phyloP scores from a whole-genome alignment of 495 filamentous ascomycete species.

The Amorphotheca resinae region DNA sequence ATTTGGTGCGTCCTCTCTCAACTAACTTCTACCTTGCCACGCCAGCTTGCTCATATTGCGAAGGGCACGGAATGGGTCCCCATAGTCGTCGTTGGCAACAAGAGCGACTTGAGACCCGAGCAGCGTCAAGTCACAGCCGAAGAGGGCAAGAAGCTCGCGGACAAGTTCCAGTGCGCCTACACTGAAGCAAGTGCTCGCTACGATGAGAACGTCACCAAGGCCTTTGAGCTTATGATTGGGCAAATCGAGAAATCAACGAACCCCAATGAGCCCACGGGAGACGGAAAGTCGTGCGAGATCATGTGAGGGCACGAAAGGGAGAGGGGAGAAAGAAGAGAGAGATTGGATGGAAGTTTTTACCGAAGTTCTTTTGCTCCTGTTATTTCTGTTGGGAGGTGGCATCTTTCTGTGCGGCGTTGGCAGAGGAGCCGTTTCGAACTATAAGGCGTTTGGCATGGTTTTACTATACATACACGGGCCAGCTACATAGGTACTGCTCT shows the following conservation, averaged over 20 bases:
- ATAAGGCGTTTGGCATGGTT: neutral
- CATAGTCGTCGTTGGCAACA: constrained; percentile 92
- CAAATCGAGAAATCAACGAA: constrained; percentile 94
- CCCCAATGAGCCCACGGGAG: constrained; percentile 65
- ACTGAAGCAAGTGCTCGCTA: constrained; percentile 91
- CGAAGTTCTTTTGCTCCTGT: neutral
- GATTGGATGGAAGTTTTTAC: constrained; percentile 2
- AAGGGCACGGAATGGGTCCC: constrained; percentile 89
- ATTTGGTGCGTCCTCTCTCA: constrained; percentile 50
- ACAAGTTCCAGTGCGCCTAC: constrained; percentile 83
- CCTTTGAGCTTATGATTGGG: constrained; percentile 89
- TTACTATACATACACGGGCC: neutral
- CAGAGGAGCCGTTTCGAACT: neutral
- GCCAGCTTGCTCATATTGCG: neutral
- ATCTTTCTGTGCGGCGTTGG: neutral
- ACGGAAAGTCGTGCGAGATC: constrained; percentile 61
- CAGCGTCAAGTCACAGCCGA: constrained; percentile 84
- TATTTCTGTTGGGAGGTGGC: constrained; percentile 6
- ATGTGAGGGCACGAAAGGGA: constrained; percentile 45
- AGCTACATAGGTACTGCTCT: too few species aligned
- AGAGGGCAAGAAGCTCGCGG: constrained; percentile 65
- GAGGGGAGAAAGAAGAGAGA: neutral
- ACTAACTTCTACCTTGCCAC: neutral
- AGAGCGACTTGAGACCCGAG: constrained; percentile 83
- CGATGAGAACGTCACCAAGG: constrained; percentile 82